These are phyloP conservation scores for Cichorium intybus DNA, from an alignment of 140 eudicot species.

Conservation along the genomic window DNA sequence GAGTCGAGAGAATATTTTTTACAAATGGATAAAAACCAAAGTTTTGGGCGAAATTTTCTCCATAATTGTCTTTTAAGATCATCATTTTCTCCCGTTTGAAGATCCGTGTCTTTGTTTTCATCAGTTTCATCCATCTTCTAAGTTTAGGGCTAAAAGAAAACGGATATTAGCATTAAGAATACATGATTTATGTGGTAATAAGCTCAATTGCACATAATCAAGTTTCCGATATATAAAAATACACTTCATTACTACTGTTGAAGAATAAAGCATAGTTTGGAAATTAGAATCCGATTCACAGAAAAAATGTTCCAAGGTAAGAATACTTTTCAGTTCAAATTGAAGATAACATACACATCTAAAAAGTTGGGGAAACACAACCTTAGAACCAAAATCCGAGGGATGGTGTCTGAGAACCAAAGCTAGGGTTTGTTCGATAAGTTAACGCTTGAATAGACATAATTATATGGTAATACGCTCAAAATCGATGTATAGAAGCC, in stretches of 20 bases:
- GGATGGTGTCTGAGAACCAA: not conserved
- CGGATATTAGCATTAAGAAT: slow-evolving; percentile 6
- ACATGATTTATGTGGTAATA: not conserved
- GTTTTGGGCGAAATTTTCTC: slow-evolving; percentile 39
- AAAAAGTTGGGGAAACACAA: not conserved
- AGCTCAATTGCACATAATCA: not conserved
- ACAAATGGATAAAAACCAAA: slow-evolving; percentile 34
- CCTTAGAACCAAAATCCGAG: not conserved
- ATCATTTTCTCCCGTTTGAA: slow-evolving; percentile 40
- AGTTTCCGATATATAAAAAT: not conserved
- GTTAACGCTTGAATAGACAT: not conserved
- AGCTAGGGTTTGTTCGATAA: slow-evolving; percentile 13
- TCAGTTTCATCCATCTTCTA: slow-evolving; percentile 32
- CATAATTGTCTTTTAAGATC: slow-evolving; percentile 27
- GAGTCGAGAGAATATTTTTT: slow-evolving; percentile 22
- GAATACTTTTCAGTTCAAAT: not conserved
- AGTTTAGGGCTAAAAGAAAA: slow-evolving; percentile 23
- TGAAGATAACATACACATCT: not conserved
- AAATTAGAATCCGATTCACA: not conserved
- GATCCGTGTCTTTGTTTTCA: slow-evolving; percentile 34
- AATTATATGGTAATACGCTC: not conserved
- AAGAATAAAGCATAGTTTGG: not conserved
- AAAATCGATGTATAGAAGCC: not conserved
- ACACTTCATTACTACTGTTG: not conserved
- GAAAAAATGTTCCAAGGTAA: not conserved